Evolutionary conservation across 2,329 filamentous ascomycete species (phyloP).

Genomic region (Nemania serpens): DNA sequence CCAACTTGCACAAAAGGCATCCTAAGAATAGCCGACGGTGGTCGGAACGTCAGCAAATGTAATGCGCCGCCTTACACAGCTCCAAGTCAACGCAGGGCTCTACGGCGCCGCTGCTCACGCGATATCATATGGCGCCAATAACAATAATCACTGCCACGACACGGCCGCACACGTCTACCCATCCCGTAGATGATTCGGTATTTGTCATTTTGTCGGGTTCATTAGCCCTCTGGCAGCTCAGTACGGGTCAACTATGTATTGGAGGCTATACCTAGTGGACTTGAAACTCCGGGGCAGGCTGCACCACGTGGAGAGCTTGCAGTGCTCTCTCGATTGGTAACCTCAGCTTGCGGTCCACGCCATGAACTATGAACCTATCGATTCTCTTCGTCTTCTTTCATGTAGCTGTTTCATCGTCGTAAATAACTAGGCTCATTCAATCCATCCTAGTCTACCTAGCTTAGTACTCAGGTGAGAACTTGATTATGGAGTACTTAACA

Average conservation of each 20-base stretch:
- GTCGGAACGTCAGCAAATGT: constrained; percentile 18
- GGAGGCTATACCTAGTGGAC: constrained; percentile 10
- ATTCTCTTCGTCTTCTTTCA: not conserved
- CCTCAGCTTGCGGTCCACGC: not conserved
- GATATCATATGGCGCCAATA: constrained; percentile 21
- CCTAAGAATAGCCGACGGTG: constrained; percentile 23
- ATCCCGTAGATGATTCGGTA: constrained; percentile 3
- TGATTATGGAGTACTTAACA: too few species aligned
- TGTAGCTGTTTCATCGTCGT: too few species aligned
- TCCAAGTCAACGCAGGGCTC: not conserved
- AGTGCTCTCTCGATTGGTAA: constrained; percentile 9
- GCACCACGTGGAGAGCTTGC: constrained; percentile 27
- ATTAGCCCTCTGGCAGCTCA: constrained; percentile 18
- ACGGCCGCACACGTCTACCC: constrained; percentile 14
- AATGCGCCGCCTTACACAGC: constrained; percentile 19
- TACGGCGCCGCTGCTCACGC: constrained; percentile 9
- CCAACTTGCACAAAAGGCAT: not conserved
- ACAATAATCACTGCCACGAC: constrained; percentile 11
- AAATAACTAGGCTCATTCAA: too few species aligned
- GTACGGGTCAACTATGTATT: constrained; percentile 20
- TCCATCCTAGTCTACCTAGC: too few species aligned
- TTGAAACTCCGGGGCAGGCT: constrained; percentile 21
- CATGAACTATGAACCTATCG: constrained; percentile 1
- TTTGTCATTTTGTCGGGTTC: constrained; percentile 14
- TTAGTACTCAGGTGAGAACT: too few species aligned